Percentiles rank a stretch among this genome's conserved stretches.
These are phyloP conservation scores for Leptographium procerum DNA, from an alignment of 2,329 filamentous ascomycete genomes.

Conservation along the genomic window DNA sequence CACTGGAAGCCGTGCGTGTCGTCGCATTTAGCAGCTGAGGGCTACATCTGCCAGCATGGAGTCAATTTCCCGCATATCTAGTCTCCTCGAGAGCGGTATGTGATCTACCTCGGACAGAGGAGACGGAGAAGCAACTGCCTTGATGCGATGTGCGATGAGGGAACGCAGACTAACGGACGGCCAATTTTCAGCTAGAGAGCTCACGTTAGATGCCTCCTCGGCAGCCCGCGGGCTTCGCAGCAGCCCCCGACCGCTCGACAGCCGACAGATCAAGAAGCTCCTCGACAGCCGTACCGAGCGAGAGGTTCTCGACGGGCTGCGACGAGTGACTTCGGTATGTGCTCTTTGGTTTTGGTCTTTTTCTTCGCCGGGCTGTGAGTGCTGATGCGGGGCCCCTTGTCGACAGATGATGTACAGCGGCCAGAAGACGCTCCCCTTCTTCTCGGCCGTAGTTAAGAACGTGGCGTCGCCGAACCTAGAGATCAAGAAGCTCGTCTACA, in stretches of 20 bases:
- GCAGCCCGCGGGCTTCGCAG: slow-evolving; percentile 60
- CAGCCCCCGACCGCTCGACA: slow-evolving; percentile 52
- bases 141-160: neutral
- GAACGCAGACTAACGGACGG: neutral
- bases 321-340: slow-evolving; percentile 74
- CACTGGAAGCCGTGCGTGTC: neutral
- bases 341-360: neutral
- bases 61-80: slow-evolving; percentile 88
- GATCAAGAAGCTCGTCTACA: slow-evolving; percentile 97
- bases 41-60: slow-evolving; percentile 53
- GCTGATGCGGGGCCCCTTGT: neutral
- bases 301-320: slow-evolving; percentile 84
- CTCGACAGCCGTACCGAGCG: slow-evolving; percentile 88
- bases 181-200: slow-evolving; percentile 64
- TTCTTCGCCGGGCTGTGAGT: neutral
- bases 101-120: slow-evolving; percentile 1
- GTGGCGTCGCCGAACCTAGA: slow-evolving; percentile 88
- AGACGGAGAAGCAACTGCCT: neutral
- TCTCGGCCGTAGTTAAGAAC: slow-evolving; percentile 97
- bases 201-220: slow-evolving; percentile 93
- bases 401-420: slow-evolving; percentile 85
- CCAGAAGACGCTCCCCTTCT: slow-evolving; percentile 81
- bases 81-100: slow-evolving; percentile 86
- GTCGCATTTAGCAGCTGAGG: neutral
- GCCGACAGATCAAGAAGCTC: slow-evolving; percentile 84